Evolutionary conservation across 2,329 filamentous ascomycete species (phyloP), one percentile per base, ranked within the genome.

Genomic region (Didymella pinodella): DNA sequence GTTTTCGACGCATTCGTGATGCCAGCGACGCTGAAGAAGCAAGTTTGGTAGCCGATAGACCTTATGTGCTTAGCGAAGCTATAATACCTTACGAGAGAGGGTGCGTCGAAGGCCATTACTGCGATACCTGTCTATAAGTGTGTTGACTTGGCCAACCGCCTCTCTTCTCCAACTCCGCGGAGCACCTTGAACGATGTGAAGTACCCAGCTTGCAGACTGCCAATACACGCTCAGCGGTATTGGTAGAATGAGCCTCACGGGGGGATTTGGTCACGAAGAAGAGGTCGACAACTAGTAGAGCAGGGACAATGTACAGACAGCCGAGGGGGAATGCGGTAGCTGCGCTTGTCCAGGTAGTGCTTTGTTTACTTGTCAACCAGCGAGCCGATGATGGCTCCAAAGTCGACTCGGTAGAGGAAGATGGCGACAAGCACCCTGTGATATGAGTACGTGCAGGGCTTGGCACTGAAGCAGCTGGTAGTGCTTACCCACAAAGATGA

Each of bases 271-370:
- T 69, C 0, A 73, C 65, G 59, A 71, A 68, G 46, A 68, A 66
- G 0, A 74, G 61, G 0, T 60, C 81, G 0, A 79, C 66, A 1
- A 78, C 70, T 46, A 85, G 72, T n/a, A 84, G 57, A 4, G 75
- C 71, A 0, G 83, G 83, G 4, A 85, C 79, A 48, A 84, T 71
- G 80, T 81, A 82, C 34, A 86, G 83, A 64, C 85, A 80, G 55
- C 81, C 74, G 2, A 85, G 70, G 0, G 83, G 82, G 18, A 25
- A 85, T 82, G 28, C 75, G 69, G 60, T 79, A 81, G 20, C 68
- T 63, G 2, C 54, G 43, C 43, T 66, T 67, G 66, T 57, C 45
- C 55, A 67, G 44, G 36, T 63, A 54, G 48, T 56, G 41, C 28
- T 63, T 66, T n/a, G 68, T 68, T 40, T 69, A 69, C 62, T 78